phyloP scores from a whole-genome alignment of 805 yeast species.

The Kodamaea leandrae region DNA sequence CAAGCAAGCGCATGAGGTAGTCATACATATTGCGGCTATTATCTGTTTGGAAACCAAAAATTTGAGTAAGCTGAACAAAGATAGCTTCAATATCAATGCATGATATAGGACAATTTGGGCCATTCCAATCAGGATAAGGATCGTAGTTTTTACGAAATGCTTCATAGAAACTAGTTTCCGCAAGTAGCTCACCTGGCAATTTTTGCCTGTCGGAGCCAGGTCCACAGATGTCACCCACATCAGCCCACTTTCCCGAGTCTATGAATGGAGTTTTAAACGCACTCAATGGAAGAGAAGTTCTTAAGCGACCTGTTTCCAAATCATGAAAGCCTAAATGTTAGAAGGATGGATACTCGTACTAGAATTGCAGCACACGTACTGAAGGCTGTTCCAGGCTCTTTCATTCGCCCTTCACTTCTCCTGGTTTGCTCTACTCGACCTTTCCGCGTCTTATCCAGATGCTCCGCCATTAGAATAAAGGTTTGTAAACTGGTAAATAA shows the following conservation, averaged over 20 bases:
- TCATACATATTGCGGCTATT: conserved; percentile 67
- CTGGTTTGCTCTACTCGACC: no score
- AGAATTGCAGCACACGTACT: no score
- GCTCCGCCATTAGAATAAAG: no score
- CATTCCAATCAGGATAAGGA: conserved; percentile 56
- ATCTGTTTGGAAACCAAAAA: conserved; percentile 70
- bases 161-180: conserved; percentile 42
- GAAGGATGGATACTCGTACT: no score
- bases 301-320: background rate
- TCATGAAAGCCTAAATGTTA: conserved; percentile 6
- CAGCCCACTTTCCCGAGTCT: conserved; percentile 26
- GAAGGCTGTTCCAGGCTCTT: background rate
- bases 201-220: conserved; percentile 22
- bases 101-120: conserved; percentile 45
- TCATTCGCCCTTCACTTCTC: background rate
- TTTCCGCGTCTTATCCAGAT: no score
- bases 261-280: conserved; percentile 46
- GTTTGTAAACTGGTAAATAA: no score
- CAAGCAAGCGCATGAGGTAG: conserved; percentile 57
- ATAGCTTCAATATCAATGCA: conserved; percentile 55
- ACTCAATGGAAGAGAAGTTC: conserved; percentile 25
- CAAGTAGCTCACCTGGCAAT: conserved; percentile 34
- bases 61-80: conserved; percentile 48
- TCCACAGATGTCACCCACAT: conserved; percentile 23
- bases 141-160: conserved; percentile 44